phyloP scores from a whole-genome alignment of 768 basidiomycete genomes.

The Russula ochroleuca region DNA sequence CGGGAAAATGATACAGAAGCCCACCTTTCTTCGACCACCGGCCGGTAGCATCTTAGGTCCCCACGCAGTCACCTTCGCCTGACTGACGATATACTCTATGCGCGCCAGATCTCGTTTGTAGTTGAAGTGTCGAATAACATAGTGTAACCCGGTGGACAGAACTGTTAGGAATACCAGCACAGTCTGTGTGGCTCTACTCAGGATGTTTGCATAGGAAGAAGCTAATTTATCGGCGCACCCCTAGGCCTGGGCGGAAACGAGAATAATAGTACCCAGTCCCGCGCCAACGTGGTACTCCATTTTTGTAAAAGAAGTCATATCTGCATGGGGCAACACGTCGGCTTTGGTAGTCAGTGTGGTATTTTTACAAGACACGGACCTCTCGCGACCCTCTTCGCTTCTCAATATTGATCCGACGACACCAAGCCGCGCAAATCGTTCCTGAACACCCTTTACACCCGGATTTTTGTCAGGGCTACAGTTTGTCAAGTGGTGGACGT shows the following conservation, averaged over 20 bases:
- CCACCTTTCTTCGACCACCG: slow-evolving; percentile 65
- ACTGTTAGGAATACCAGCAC: slow-evolving; percentile 74
- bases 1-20: slow-evolving; percentile 21
- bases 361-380: slow-evolving; percentile 43
- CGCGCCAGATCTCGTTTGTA: slow-evolving; percentile 67
- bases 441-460: slow-evolving; percentile 71
- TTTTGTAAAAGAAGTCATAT: slow-evolving; percentile 94
- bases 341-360: slow-evolving; percentile 1
- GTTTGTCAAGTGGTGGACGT: neutral
- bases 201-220: slow-evolving; percentile 6
- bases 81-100: slow-evolving; percentile 54
- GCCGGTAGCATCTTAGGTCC: slow-evolving; percentile 66
- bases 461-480: slow-evolving; percentile 94
- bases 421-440: slow-evolving; percentile 89
- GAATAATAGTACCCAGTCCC: slow-evolving; percentile 97
- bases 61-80: slow-evolving; percentile 77
- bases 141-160: slow-evolving; percentile 78
- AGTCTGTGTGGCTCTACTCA: slow-evolving; percentile 40
- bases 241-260: slow-evolving; percentile 90
- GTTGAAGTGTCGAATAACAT: slow-evolving; percentile 72
- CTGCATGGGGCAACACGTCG: slow-evolving; percentile 36
- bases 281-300: slow-evolving; percentile 95
- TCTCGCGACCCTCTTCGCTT: slow-evolving; percentile 66
- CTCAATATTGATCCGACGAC: slow-evolving; percentile 80
- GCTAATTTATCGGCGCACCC: slow-evolving; percentile 39